These are phyloP conservation scores for Hypericum androsaemum DNA, from an alignment of 345 rosid genomes.

Conservation along the genomic window DNA sequence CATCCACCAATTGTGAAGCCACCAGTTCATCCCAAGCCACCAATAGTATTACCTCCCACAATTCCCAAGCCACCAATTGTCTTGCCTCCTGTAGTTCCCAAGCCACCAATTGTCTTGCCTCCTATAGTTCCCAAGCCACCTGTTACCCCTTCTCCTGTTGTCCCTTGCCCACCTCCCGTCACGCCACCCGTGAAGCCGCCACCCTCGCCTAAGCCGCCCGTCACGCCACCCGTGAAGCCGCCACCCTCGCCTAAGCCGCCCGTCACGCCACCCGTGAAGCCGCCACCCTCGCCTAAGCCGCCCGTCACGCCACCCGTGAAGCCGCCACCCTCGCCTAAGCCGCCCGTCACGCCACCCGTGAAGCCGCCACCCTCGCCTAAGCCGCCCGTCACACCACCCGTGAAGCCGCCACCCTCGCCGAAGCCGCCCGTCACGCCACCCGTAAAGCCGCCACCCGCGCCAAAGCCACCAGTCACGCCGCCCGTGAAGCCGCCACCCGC, in stretches of 20 bases:
- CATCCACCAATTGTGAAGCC: slow-evolving; percentile 8
- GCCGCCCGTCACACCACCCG: slow-evolving; percentile 11
- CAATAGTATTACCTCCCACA: slow-evolving; percentile 2
- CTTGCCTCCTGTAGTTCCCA: not conserved
- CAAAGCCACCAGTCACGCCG: too few species aligned
- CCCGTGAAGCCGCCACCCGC: slow-evolving; percentile 11
- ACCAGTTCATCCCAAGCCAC: slow-evolving; percentile 2
- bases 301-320: not conserved
- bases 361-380: slow-evolving; percentile 5
- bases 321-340: slow-evolving; percentile 9
- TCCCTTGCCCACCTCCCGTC: slow-evolving; percentile 12
- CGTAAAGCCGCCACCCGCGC: slow-evolving; percentile 17
- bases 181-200: slow-evolving; percentile 13
- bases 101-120: slow-evolving; percentile 4
- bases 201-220: slow-evolving; percentile 13
- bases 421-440: slow-evolving; percentile 1
- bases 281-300: not conserved
- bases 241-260: slow-evolving; percentile 2
- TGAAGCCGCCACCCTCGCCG: not conserved
- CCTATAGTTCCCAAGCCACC: slow-evolving; percentile 9
- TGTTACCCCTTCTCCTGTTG: slow-evolving; percentile 13
- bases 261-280: slow-evolving; percentile 1
- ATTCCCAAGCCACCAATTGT: slow-evolving; percentile 14
- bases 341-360: not conserved
- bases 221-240: slow-evolving; percentile 2